Percentiles rank a stretch among this genome's conserved stretches.
Evolutionary conservation across 176 grass and related monocot genomes (phyloP).

Genomic region (Thalia dealbata): DNA sequence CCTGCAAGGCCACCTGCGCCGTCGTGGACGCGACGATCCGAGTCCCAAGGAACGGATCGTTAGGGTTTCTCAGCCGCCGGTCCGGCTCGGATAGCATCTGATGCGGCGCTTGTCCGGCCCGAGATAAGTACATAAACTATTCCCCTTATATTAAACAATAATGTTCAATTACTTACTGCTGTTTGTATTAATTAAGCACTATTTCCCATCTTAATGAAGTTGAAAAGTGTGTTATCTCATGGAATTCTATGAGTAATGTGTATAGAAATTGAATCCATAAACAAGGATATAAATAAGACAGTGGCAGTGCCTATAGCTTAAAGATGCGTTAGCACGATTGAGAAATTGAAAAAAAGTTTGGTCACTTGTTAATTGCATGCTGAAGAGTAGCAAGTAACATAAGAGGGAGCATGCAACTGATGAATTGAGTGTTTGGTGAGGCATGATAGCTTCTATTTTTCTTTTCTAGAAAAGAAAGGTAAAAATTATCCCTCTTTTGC

Average conservation of each 20-base stretch:
- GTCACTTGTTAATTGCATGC: not conserved
- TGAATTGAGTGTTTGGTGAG: not conserved
- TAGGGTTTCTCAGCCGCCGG: not conserved
- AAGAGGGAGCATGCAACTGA: not conserved
- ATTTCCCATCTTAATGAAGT: not conserved
- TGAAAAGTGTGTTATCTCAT: not conserved
- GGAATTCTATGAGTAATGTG: too few relatives aligned
- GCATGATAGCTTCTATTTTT: not conserved
- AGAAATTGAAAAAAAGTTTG: not conserved
- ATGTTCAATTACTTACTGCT: not conserved
- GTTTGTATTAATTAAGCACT: not conserved
- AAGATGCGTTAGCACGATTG: not conserved
- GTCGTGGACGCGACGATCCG: slow-evolving; percentile 1
- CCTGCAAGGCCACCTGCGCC: slow-evolving; percentile 13
- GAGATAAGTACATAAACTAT: slow-evolving; percentile 6
- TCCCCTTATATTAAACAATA: not conserved
- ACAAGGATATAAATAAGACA: not conserved
- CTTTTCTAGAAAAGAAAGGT: not conserved
- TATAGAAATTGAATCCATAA: not conserved
- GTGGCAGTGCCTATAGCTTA: not conserved
- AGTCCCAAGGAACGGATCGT: not conserved
- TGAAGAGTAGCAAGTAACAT: not conserved
- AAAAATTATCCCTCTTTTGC: slow-evolving; percentile 1
- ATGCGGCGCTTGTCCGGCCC: not conserved
- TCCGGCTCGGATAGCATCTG: not conserved